Percentiles rank a stretch among this genome's conserved stretches.
phyloP scores from a whole-genome alignment of 352 stramenopile species.

The Phytophthora rubi region DNA sequence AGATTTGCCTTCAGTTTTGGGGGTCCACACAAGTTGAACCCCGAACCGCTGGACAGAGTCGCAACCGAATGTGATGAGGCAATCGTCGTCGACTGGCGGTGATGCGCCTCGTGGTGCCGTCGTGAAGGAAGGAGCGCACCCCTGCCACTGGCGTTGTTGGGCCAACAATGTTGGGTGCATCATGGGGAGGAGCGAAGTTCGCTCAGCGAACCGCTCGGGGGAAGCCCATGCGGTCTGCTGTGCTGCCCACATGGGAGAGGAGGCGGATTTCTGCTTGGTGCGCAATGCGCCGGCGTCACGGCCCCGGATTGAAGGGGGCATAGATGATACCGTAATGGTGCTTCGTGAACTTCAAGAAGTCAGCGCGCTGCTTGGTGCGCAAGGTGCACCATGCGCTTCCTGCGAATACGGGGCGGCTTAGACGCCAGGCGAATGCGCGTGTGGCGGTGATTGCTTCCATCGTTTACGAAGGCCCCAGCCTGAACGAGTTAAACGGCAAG shows the following conservation, averaged over 20 bases:
- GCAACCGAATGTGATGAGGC: constrained; percentile 30
- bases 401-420: background rate
- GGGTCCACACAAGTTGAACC: constrained; percentile 36
- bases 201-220: background rate
- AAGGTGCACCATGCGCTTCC: background rate
- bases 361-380: constrained; percentile 27
- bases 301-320: constrained; percentile 21
- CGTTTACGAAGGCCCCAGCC: too few species aligned
- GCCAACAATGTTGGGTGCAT: too few species aligned
- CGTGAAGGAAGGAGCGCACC: background rate
- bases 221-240: background rate
- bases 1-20: constrained; percentile 37
- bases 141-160: background rate
- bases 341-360: constrained; percentile 26
- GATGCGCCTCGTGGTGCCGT: background rate
- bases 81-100: constrained; percentile 15
- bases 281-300: constrained; percentile 25
- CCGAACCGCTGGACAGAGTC: constrained; percentile 11
- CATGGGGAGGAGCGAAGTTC: too few species aligned
- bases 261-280: constrained; percentile 29
- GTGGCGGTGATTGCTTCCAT: background rate
- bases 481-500: constrained; percentile 9
- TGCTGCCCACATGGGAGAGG: too few species aligned
- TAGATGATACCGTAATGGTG: constrained; percentile 28
- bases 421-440: background rate